Conservation (phyloP, 2,329 filamentous ascomycete genomes). For the Ophiostoma australiae region DNA sequence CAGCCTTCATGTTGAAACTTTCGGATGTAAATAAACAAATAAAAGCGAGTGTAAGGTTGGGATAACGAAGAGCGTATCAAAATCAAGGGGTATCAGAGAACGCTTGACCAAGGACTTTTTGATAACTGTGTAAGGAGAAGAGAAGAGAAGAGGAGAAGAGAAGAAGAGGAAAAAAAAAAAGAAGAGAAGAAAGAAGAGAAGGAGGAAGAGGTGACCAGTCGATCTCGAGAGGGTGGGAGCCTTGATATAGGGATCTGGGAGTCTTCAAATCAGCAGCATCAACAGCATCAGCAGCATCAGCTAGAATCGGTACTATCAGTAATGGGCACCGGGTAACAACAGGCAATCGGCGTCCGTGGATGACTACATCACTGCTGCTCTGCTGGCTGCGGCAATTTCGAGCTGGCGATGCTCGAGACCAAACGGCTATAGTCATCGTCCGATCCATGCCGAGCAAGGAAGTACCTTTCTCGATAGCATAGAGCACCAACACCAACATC, state of each 20-base stretch:
- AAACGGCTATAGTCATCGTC: too few species aligned
- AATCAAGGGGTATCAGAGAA: not conserved
- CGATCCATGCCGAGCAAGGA: too few species aligned
- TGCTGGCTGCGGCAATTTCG: too few species aligned
- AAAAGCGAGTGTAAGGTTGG: constrained; percentile 30
- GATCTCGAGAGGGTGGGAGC: not conserved
- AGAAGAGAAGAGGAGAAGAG: not conserved
- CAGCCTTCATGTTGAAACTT: not conserved
- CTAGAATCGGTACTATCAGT: too few species aligned
- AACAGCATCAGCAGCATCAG: not conserved
- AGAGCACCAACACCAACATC: not conserved
- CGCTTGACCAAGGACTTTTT: not conserved
- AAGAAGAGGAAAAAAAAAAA: not conserved
- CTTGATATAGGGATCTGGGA: not conserved
- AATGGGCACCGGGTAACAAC: too few species aligned
- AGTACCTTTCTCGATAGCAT: not conserved
- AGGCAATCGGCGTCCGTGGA: too few species aligned
- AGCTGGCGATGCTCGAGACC: too few species aligned
- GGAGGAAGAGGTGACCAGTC: not conserved
- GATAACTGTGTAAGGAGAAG: not conserved
- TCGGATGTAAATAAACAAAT: not conserved
- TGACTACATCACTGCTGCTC: too few species aligned
- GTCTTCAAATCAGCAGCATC: not conserved
- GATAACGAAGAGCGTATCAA: not conserved
- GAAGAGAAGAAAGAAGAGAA: not conserved